Evolutionary conservation across 2,329 filamentous ascomycete species (phyloP).

Genomic region (Stagonosporopsis chrysanthemi): DNA sequence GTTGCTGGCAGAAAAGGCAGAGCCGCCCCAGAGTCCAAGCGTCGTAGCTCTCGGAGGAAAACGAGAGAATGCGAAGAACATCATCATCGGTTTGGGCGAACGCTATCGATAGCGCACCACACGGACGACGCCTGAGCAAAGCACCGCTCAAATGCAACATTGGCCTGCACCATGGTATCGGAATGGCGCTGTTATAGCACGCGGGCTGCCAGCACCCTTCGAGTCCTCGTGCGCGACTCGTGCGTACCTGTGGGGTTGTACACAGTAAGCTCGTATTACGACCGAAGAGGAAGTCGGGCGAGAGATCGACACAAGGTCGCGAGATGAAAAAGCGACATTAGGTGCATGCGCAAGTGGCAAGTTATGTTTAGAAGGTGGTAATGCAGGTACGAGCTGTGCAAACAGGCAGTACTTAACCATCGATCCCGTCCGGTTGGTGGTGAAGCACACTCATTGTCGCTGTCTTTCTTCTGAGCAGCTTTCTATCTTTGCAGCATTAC

Average conservation of each 20-base stretch:
- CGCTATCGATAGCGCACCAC: constrained; percentile 8
- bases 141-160: constrained; percentile 16
- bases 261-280: constrained; percentile 17
- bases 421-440: constrained; percentile 1
- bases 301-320: constrained; percentile 16
- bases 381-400: constrained; percentile 12
- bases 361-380: constrained; percentile 16
- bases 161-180: constrained; percentile 4
- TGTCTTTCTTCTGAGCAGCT: constrained; percentile 6
- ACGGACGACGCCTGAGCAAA: constrained; percentile 4
- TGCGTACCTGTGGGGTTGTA: constrained; percentile 12
- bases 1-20: neutral
- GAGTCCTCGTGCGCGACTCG: constrained; percentile 15
- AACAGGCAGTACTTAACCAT: constrained; percentile 10
- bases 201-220: neutral
- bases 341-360: constrained; percentile 17
- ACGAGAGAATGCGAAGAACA: neutral
- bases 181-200: constrained; percentile 14
- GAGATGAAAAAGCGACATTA: constrained; percentile 20
- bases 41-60: constrained; percentile 4
- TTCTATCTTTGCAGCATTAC: neutral
- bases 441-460: constrained; percentile 6
- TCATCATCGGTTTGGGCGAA: constrained; percentile 5
- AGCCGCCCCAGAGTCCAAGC: constrained; percentile 4
- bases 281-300: constrained; percentile 11